Conservation (phyloP, 768 basidiomycete genomes). For the Clavulina sp. region DNA sequence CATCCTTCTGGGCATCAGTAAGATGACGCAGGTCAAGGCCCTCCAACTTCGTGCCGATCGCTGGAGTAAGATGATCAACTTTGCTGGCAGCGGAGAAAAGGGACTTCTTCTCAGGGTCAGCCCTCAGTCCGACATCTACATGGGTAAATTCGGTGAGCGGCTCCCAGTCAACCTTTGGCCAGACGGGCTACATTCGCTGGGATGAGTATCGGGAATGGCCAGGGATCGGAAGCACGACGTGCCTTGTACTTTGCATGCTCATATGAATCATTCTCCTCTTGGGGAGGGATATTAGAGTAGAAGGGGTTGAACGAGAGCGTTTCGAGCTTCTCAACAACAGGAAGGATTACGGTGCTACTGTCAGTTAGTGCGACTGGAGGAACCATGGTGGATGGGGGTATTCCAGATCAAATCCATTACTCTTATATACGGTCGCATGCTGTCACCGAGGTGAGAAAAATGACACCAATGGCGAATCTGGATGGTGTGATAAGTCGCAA, state of each 20-base stretch:
- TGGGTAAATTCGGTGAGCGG: conserved; percentile 42
- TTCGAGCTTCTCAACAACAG: too few species aligned
- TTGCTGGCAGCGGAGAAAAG: conserved; percentile 47
- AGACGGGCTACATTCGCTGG: too few species aligned
- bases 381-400: not conserved
- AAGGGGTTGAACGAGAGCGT: not conserved
- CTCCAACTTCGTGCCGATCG: conserved; percentile 56
- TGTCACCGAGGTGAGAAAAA: too few species aligned
- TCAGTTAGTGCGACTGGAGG: too few species aligned
- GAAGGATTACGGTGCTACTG: too few species aligned
- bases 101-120: conserved; percentile 50
- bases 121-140: conserved; percentile 45
- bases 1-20: conserved; percentile 52
- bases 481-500: too few species aligned
- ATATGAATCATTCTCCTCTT: conserved; percentile 35
- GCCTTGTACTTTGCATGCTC: conserved; percentile 44
- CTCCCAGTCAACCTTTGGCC: conserved; percentile 46
- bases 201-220: conserved; percentile 2
- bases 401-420: too few species aligned
- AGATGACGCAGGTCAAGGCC: conserved; percentile 61
- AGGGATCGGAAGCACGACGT: conserved; percentile 3
- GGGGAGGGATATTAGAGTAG: not conserved
- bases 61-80: conserved; percentile 48
- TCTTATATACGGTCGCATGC: too few species aligned
- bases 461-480: too few species aligned